Conservation (phyloP, 2,329 filamentous ascomycete species). For the Fusarium sp. region DNA sequence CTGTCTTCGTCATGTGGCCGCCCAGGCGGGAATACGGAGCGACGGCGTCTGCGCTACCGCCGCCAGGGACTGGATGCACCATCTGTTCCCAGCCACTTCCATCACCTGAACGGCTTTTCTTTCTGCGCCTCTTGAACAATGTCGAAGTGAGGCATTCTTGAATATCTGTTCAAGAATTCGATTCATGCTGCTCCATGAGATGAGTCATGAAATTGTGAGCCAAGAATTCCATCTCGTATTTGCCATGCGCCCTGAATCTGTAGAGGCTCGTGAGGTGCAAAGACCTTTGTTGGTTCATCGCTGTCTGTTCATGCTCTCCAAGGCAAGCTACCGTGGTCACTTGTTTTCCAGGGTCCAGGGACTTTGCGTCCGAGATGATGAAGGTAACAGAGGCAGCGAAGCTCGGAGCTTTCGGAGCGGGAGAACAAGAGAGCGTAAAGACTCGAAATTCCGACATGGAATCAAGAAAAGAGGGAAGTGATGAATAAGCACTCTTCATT, state of each 20-base stretch:
- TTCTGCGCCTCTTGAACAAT: slow-evolving; percentile 4
- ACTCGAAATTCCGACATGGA: neutral
- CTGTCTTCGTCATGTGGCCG: neutral
- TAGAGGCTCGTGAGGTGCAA: neutral
- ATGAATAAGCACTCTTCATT: neutral
- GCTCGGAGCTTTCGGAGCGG: neutral
- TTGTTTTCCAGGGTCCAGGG: neutral
- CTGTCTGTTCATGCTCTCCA: neutral
- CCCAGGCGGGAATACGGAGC: neutral
- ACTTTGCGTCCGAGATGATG: neutral
- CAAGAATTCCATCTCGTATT: neutral
- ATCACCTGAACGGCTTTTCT: slow-evolving; percentile 2
- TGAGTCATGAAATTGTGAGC: neutral
- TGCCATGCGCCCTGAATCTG: neutral
- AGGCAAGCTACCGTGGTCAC: neutral
- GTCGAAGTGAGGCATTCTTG: neutral
- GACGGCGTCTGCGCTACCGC: neutral
- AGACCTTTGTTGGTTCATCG: neutral
- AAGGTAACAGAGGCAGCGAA: neutral
- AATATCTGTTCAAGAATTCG: neutral
- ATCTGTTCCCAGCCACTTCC: slow-evolving; percentile 10
- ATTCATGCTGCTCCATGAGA: neutral
- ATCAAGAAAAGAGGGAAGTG: neutral
- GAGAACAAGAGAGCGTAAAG: neutral
- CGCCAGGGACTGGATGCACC: slow-evolving; percentile 8